phyloP scores from a whole-genome alignment of 2,329 filamentous ascomycete species.

The Fusarium sp. region DNA sequence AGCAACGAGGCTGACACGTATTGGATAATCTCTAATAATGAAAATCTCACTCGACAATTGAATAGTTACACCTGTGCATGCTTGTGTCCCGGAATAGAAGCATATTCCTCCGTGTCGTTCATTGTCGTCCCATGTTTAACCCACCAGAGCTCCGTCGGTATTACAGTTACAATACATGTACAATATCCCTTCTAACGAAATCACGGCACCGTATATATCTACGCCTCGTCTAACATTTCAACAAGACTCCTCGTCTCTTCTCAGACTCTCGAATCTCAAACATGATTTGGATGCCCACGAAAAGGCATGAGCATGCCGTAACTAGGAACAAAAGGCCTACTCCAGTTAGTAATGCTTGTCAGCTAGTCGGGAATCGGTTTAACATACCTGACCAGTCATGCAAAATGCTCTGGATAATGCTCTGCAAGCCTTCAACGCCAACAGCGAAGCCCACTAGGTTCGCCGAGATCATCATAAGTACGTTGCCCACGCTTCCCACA shows the following conservation, averaged over 20 bases:
- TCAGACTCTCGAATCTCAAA: slow-evolving; percentile 93
- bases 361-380: background rate
- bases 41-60: background rate
- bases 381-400: slow-evolving; percentile 75
- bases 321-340: slow-evolving; percentile 78
- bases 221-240: slow-evolving; percentile 75
- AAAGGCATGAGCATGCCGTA: slow-evolving; percentile 78
- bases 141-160: slow-evolving; percentile 7
- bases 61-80: background rate
- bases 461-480: slow-evolving; percentile 95
- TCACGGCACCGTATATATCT: background rate
- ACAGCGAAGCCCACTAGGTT: slow-evolving; percentile 97
- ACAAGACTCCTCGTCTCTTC: slow-evolving; percentile 80
- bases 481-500: slow-evolving; percentile 82
- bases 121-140: slow-evolving; percentile 12
- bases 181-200: slow-evolving; percentile 4
- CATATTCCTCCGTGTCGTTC: slow-evolving; percentile 9
- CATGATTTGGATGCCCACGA: slow-evolving; percentile 92
- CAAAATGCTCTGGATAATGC: slow-evolving; percentile 80
- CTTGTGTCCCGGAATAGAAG: background rate
- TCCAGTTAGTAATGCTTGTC: slow-evolving; percentile 35
- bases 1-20: background rate
- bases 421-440: slow-evolving; percentile 87
- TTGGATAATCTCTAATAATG: slow-evolving; percentile 1
- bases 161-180: slow-evolving; percentile 33